phyloP scores from a whole-genome alignment of 306 rosid species.

The Cicer arietinum region DNA sequence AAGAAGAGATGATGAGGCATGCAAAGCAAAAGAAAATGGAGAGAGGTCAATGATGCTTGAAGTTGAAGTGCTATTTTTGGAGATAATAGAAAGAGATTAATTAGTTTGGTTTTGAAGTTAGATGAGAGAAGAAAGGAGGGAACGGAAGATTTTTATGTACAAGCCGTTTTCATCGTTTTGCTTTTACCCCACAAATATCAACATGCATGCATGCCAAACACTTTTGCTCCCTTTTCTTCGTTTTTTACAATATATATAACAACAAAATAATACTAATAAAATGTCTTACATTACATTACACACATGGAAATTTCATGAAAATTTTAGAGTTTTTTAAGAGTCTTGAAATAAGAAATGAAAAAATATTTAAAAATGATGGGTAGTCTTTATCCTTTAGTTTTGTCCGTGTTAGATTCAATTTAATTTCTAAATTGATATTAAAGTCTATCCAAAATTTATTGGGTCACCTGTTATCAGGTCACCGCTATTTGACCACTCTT shows the following conservation, averaged over 20 bases:
- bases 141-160: slow-evolving; percentile 34
- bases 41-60: not conserved
- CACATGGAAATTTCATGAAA: not conserved
- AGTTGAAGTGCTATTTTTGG: slow-evolving; percentile 39
- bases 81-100: slow-evolving; percentile 4
- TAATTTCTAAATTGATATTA: too few relatives aligned
- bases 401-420: too few relatives aligned
- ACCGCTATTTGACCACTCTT: too few relatives aligned
- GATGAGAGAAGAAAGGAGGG: slow-evolving; percentile 42
- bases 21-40: not conserved
- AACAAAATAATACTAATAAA: not conserved
- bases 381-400: too few relatives aligned
- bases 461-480: too few relatives aligned
- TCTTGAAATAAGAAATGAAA: too few relatives aligned
- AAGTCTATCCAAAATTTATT: too few relatives aligned
- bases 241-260: not conserved
- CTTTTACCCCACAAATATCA: slow-evolving; percentile 14
- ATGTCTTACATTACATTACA: too few relatives aligned
- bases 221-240: not conserved
- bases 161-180: slow-evolving; percentile 40
- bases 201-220: not conserved
- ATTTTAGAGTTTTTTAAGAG: not conserved
- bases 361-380: too few relatives aligned
- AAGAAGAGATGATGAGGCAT: not conserved
- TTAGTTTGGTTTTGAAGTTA: not conserved